Evolutionary conservation across 1,139 yeast species (phyloP).

Genomic region (Debaryomyces subglobosus): DNA sequence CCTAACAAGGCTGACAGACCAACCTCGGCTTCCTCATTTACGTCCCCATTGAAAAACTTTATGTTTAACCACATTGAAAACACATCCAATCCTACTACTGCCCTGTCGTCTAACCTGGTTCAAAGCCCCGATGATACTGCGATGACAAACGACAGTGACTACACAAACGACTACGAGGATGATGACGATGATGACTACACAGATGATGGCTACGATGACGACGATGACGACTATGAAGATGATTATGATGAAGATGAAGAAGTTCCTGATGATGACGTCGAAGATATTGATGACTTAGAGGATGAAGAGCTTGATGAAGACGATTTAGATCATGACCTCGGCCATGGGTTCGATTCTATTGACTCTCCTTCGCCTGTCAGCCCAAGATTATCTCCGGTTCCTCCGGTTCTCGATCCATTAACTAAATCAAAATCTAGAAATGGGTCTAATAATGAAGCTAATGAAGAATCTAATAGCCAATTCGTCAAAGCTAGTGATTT

Average conservation of each 20-base stretch:
- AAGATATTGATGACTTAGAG: slow-evolving; percentile 28
- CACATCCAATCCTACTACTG: not conserved
- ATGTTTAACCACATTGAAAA: slow-evolving; percentile 26
- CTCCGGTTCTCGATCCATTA: not conserved
- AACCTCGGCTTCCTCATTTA: slow-evolving; percentile 43
- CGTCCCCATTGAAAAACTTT: slow-evolving; percentile 48
- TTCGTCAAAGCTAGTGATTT: slow-evolving; percentile 21
- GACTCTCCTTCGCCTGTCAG: not conserved
- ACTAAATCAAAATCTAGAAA: not conserved
- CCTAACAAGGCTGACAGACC: slow-evolving; percentile 16
- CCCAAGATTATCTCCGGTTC: not conserved
- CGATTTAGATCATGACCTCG: slow-evolving; percentile 12
- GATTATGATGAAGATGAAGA: slow-evolving; percentile 29
- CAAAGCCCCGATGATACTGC: slow-evolving; percentile 15
- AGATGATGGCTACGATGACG: slow-evolving; percentile 35
- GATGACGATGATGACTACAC: slow-evolving; percentile 21
- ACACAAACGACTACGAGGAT: slow-evolving; percentile 20
- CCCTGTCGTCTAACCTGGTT: not conserved
- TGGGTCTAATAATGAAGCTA: slow-evolving; percentile 1
- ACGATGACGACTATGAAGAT: slow-evolving; percentile 30
- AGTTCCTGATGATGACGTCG: slow-evolving; percentile 24
- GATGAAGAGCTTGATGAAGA: slow-evolving; percentile 18
- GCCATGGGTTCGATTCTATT: slow-evolving; percentile 7
- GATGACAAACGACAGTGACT: slow-evolving; percentile 17
- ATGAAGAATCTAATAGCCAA: not conserved